A percentile compares a stretch with the other conserved stretches of the same genome.
Evolutionary conservation across 2,329 filamentous ascomycete genomes (phyloP).

Genomic region (Cryphonectria carpinicola): DNA sequence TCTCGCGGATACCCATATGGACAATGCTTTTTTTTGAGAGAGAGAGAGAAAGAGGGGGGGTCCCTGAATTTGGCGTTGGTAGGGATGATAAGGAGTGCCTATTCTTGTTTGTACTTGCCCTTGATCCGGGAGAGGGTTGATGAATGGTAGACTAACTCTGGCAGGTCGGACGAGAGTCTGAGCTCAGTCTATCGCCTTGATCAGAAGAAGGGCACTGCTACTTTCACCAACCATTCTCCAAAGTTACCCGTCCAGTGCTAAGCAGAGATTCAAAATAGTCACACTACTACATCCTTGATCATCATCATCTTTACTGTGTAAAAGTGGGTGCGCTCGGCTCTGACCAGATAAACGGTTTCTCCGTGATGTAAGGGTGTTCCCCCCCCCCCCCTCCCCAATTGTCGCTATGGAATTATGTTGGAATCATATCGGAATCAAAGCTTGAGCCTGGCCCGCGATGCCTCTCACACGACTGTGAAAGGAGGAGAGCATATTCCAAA

Average conservation of each 20-base stretch:
- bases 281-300: neutral
- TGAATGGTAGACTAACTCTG: neutral
- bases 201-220: neutral
- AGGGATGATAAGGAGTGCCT: slow-evolving; percentile 1
- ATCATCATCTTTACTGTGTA: neutral
- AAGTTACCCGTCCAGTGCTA: neutral
- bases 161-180: neutral
- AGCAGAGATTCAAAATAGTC: neutral
- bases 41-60: too few species aligned
- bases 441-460: neutral
- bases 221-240: neutral
- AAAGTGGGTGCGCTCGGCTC: neutral
- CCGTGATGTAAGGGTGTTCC: neutral
- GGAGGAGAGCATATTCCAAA: neutral
- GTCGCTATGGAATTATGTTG: too few species aligned
- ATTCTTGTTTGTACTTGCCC: slow-evolving; percentile 16
- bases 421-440: neutral
- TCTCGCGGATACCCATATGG: slow-evolving; percentile 26
- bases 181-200: neutral
- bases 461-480: neutral
- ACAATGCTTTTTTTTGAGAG: slow-evolving; percentile 13
- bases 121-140: neutral
- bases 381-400: too few species aligned
- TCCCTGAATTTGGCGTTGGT: slow-evolving; percentile 19
- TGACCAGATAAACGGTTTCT: neutral